Evolutionary conservation across 2,329 filamentous ascomycete genomes (phyloP).

Genomic region (Hymenoscyphus fraxineus): DNA sequence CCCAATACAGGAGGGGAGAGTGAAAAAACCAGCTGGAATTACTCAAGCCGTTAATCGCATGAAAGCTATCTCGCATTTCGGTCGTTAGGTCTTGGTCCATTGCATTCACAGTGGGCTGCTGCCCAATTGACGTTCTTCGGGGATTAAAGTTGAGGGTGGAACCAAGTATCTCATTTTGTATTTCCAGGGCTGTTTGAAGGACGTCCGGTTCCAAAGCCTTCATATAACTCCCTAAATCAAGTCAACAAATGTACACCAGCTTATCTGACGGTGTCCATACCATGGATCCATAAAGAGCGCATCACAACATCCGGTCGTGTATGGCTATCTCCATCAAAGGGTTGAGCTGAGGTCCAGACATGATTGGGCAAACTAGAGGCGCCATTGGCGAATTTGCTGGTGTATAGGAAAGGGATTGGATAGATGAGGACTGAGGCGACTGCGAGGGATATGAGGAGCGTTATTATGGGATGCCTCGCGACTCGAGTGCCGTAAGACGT

Average conservation of each 20-base stretch:
- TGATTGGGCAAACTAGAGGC: constrained; percentile 71
- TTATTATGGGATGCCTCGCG: constrained; percentile 68
- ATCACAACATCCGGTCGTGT: constrained; percentile 69
- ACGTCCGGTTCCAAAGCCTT: constrained; percentile 64
- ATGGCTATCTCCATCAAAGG: constrained; percentile 49
- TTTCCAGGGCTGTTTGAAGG: constrained; percentile 60
- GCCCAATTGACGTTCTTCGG: constrained; percentile 32
- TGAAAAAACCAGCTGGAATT: constrained; percentile 73
- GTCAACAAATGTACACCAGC: background rate
- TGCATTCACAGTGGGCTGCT: constrained; percentile 9
- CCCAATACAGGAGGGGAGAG: constrained; percentile 80
- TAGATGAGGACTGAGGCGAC: constrained; percentile 69
- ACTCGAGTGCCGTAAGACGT: constrained; percentile 67
- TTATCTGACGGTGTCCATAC: constrained; percentile 32
- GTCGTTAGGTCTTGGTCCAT: constrained; percentile 30
- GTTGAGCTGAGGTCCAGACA: constrained; percentile 74
- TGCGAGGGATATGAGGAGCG: constrained; percentile 70
- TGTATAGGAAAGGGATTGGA: constrained; percentile 71
- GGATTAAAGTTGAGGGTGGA: constrained; percentile 54
- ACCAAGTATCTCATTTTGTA: constrained; percentile 68
- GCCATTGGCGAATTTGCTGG: constrained; percentile 66
- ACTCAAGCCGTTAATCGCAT: constrained; percentile 56
- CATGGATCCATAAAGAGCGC: constrained; percentile 78
- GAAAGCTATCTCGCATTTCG: constrained; percentile 48
- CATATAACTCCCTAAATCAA: constrained; percentile 59